phyloP scores from a whole-genome alignment of 108 stramenopile species.

The Skeletonema menzelii region DNA sequence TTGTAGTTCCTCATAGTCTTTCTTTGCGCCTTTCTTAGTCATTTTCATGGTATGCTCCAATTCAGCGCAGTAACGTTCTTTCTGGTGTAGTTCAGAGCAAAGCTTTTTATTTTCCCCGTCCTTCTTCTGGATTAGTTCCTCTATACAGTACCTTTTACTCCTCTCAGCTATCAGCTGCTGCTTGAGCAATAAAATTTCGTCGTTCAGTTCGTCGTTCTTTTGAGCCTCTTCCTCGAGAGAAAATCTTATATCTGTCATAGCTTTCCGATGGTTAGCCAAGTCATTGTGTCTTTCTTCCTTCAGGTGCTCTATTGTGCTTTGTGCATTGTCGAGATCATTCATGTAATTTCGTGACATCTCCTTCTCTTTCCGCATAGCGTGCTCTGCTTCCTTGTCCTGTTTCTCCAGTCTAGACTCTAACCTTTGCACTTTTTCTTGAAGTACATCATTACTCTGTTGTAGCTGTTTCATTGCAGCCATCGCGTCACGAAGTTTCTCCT shows the following conservation, averaged over 20 bases:
- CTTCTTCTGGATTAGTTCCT: background rate
- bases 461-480: background rate
- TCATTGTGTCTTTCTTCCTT: background rate
- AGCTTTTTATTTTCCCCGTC: background rate
- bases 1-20: background rate
- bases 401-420: background rate
- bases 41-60: background rate
- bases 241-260: background rate
- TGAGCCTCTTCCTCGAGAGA: background rate
- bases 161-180: background rate
- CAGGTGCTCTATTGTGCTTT: background rate
- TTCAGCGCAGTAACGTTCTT: background rate
- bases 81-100: background rate
- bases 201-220: background rate
- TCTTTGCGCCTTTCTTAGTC: background rate
- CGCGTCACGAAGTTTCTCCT: background rate
- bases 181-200: background rate
- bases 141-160: background rate
- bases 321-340: background rate
- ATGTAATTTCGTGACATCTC: constrained; percentile 2
- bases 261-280: background rate
- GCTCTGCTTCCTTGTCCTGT: background rate
- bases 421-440: background rate
- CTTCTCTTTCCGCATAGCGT: background rate
- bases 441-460: background rate